phyloP scores from a whole-genome alignment of 164 flowering plant species.

The Vitis riparia region DNA sequence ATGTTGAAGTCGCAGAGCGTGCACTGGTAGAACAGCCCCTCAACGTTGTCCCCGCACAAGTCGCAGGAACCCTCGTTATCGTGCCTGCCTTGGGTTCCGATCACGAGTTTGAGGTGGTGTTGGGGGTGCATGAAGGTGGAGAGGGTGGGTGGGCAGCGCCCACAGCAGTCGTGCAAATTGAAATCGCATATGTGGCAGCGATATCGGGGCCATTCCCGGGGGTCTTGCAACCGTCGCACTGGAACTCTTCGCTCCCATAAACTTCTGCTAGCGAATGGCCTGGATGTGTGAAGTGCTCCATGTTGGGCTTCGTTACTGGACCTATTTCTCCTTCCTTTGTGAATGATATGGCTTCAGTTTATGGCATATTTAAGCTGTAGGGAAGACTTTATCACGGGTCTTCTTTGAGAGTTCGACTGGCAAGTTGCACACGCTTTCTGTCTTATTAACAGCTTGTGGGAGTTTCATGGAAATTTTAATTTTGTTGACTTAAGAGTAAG shows the following conservation, averaged over 20 bases:
- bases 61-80: constrained; percentile 9
- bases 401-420: too few relatives aligned
- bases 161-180: constrained; percentile 25
- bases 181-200: constrained; percentile 18
- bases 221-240: constrained; percentile 28
- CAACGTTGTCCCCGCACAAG: constrained; percentile 10
- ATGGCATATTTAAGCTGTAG: too few relatives aligned
- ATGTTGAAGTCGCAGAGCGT: constrained; percentile 5
- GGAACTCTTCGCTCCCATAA: not conserved
- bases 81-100: not conserved
- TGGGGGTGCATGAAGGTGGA: constrained; percentile 21
- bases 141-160: constrained; percentile 14
- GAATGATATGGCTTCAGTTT: too few relatives aligned
- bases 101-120: constrained; percentile 18
- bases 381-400: too few relatives aligned
- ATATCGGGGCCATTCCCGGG: constrained; percentile 13
- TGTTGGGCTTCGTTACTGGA: too few relatives aligned
- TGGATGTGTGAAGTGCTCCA: not conserved
- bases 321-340: too few relatives aligned
- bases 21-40: constrained; percentile 25
- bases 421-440: too few relatives aligned
- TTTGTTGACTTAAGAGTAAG: too few relatives aligned
- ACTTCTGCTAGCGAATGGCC: not conserved
- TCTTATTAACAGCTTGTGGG: too few relatives aligned
- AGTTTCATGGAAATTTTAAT: too few relatives aligned